Evolutionary conservation across 208 protist species (phyloP).

Genomic region (Trypanosoma caninum): DNA sequence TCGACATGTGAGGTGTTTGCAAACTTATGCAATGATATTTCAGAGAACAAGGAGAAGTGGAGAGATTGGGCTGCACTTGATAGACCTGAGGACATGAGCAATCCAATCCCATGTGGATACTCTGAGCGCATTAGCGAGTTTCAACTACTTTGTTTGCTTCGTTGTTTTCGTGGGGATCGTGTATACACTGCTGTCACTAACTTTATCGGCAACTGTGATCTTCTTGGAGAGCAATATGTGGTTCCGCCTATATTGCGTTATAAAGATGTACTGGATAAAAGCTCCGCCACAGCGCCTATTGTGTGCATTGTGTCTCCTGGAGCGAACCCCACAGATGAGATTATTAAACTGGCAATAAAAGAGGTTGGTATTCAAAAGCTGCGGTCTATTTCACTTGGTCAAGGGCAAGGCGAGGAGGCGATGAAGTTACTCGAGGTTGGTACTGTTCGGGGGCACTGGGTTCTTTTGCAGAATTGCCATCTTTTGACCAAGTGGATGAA

Average conservation of each 20-base stretch:
- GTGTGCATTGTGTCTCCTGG: constrained; percentile 98
- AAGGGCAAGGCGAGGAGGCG: constrained; percentile 97
- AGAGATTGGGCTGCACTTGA: constrained; percentile 89
- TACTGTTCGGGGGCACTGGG: constrained; percentile 96
- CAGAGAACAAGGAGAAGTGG: constrained; percentile 90
- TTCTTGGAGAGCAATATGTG: constrained; percentile 93
- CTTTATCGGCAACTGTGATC: constrained; percentile 93
- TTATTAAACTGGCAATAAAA: constrained; percentile 96
- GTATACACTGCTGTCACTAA: constrained; percentile 92
- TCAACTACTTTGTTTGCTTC: constrained; percentile 94
- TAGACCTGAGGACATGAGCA: constrained; percentile 88
- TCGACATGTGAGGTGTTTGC: constrained; percentile 75
- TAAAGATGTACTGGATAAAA: constrained; percentile 94
- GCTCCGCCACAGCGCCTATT: constrained; percentile 92
- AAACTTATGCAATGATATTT: constrained; percentile 67
- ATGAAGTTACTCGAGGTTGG: constrained; percentile 95
- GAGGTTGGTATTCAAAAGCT: constrained; percentile 93
- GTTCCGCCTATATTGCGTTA: constrained; percentile 97
- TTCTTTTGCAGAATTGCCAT: constrained; percentile 99
- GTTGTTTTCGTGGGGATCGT: constrained; percentile 97
- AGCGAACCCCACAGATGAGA: constrained; percentile 97
- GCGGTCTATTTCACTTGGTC: constrained; percentile 96
- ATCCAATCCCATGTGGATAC: constrained; percentile 78
- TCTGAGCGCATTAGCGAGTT: constrained; percentile 75
- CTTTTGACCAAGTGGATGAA: constrained; percentile 98